Base-by-base conservation (phyloP, 2,329 filamentous ascomycete species). In the Botryotinia globosa region DNA sequence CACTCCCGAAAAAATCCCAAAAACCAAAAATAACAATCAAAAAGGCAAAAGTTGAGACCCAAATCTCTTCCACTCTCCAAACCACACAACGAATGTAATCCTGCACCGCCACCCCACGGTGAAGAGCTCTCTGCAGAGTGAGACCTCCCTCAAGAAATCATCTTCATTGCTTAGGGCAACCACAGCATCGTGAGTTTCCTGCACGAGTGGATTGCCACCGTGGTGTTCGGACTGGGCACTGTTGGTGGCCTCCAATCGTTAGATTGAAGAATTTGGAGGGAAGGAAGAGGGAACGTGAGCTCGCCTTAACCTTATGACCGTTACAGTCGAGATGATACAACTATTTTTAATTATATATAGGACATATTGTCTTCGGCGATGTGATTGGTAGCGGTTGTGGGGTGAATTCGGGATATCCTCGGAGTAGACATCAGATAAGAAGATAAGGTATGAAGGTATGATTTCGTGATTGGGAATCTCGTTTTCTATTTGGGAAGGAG, bases 41-140 rank as follows among this genome's bases (percentile, higher is more conserved):
- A 63, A 54, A 18, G 6, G 20, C 20, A 65, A 71, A 76, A 77
- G 78, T 80, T 45, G 78, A 78, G 74, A 72, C 75, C 74, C 78
- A 79, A 78, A 76, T 75, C 76, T 77, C 68, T 73, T 76, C 65
- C 72, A 54, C 14, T 71, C 83, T 84, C 85, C 88, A 90, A 86
- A 83, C 82, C 87, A 87, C 86, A 85, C 81, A 85, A 83, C 85
- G 84, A 85, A 86, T 88, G 89, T 90, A 82, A 86, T 91, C 89
- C 89, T 88, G 83, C 85, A 71, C 79, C 88, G 89, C 89, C 89
- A 91, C 85, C 85, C 86, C 86, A 90, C 87, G 89, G 89, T 88
- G 88, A 87, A 88, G 86, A 89, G 85, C 82, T 82, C 89, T 90
- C 87, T 91, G 89, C 89, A 89, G 88, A 90, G 89, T 91, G 87